Evolutionary conservation across 495 filamentous ascomycete species (phyloP), one percentile per base, ranked within the genome.

Genomic region (Cairneyella variabilis): DNA sequence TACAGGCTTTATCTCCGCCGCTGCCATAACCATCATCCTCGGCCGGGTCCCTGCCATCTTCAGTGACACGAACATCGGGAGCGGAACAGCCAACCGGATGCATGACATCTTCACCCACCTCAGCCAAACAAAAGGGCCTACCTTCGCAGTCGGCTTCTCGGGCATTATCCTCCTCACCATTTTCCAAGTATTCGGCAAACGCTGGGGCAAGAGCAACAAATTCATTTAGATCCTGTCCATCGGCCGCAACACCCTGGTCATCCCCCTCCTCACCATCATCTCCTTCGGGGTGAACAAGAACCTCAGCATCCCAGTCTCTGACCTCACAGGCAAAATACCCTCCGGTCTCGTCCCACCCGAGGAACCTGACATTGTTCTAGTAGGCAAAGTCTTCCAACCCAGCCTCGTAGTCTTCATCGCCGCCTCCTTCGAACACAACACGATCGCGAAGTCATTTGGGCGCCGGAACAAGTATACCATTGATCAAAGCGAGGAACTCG

Each of bases 1-100:
- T 3, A 73, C 61, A 39, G 76, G 76, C 37, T 77, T 76, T 66
- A 74, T 78, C 54, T 73, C 72, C 0, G 76, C 73, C 3, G 72
- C 71, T 1, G 75, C 73, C 30, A 67, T 78, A 54, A 75, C 68
- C 17, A 78, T 76, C 59, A 70, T 70, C 3, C 63, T 76, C 53
- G 70, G 69, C 32, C 75, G 77, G 57, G 67, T 78, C 45, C 66
- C 52, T 26, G 69, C 67, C 4, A 64, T 78, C 4, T 66, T 78
- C 12, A 74, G 75, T 18, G 70, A 73, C 21, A 59, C 56, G 34
- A 63, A 66, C 36, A 65, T 72, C 1, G 66, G 69, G 3, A 43
- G 39, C 14, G 66, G 66, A n/a, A 68, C 70, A 5, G 71, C 70
- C 16, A 64, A 59, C 28, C 66, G 69, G 26, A 72, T 77, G 46